phyloP scores from a whole-genome alignment of 2,329 filamentous ascomycete genomes.

The Chaetothyriales sp. region DNA sequence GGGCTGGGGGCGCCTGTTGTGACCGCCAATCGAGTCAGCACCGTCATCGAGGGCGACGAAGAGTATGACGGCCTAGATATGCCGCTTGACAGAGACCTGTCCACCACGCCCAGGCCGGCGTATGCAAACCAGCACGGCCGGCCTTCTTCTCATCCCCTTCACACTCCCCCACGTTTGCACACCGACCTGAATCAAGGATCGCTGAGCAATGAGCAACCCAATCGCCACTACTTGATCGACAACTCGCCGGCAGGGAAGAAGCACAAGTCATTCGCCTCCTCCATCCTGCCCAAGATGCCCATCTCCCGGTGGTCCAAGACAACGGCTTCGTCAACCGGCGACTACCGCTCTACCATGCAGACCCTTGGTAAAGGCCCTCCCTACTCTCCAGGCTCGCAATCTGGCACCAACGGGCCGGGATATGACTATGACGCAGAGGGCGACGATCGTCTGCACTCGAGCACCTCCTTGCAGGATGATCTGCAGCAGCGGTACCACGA shows the following conservation, averaged over 20 bases:
- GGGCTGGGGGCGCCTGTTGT: constrained; percentile 37
- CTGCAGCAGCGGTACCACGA: constrained; percentile 17
- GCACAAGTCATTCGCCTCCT: constrained; percentile 73
- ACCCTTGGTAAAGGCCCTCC: constrained; percentile 41
- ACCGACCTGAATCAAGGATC: constrained; percentile 25
- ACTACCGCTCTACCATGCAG: constrained; percentile 50
- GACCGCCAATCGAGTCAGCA: constrained; percentile 74
- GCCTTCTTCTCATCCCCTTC: constrained; percentile 29
- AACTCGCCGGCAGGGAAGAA: constrained; percentile 61
- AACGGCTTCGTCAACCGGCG: constrained; percentile 72
- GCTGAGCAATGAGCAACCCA: constrained; percentile 58
- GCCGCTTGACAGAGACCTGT: constrained; percentile 2
- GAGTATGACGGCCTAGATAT: constrained; percentile 30
- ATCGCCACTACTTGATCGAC: constrained; percentile 39
- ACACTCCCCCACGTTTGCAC: constrained; percentile 30
- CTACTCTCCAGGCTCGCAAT: constrained; percentile 53
- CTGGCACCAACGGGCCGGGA: constrained; percentile 56
- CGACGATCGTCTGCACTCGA: constrained; percentile 32
- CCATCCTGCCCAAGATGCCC: constrained; percentile 61
- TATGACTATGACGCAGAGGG: constrained; percentile 41
- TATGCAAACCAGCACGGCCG: constrained; percentile 21
- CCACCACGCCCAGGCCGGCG: constrained; percentile 4
- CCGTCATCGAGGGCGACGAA: constrained; percentile 70
- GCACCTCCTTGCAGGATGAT: constrained; percentile 26
- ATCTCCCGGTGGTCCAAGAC: constrained; percentile 89